Evolutionary conservation across 805 yeast genomes (phyloP), one percentile per base, ranked within the genome.

Genomic region (Pichia cephalocereana): DNA sequence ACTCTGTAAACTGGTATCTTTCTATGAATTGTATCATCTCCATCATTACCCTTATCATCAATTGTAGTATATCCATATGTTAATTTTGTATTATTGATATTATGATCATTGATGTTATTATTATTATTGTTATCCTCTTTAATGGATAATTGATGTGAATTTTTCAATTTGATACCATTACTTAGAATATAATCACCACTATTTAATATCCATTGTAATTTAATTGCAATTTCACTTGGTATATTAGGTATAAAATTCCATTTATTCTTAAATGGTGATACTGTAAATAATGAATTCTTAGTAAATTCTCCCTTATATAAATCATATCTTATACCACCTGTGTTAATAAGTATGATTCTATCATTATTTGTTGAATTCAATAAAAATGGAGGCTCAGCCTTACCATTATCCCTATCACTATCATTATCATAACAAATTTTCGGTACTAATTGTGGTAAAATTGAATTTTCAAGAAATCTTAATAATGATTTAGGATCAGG

Each of bases 241-340:
- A 90, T 63, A 7, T 73, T 68, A 1, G 73, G 68, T 14, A 90
- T 63, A 44, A 74, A 78, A 32, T 72, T 76, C 97, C 97, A 91
- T 39, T 74, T 74, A 59, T 89, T 88, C 46, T 77, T 72, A 65
- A 88, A 90, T 0, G 98, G 97, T 0, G 95, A 81, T 0, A 91
- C 86, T 41, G 84, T 86, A 60, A 73, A 91, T 55, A 84, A 84
- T 0, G 91, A 73, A 62, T 89, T 95, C 41, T 69, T 68, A 0
- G 96, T 89, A 61, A 83, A 90, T 2, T 83, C 81, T 0, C 97
- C 98, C 60, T 81, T 77, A 67, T 83, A 84, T 42, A 90, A 66
- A 64, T 90, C 96, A 60, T 86, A 91, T 46, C 97, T 75, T 3
- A 90, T 76, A 6, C 96, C 83, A 1, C 97, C 97, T 0, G 96